Evolutionary conservation across 345 rosid genomes (phyloP).

Genomic region (Leavenworthia alabamica): DNA sequence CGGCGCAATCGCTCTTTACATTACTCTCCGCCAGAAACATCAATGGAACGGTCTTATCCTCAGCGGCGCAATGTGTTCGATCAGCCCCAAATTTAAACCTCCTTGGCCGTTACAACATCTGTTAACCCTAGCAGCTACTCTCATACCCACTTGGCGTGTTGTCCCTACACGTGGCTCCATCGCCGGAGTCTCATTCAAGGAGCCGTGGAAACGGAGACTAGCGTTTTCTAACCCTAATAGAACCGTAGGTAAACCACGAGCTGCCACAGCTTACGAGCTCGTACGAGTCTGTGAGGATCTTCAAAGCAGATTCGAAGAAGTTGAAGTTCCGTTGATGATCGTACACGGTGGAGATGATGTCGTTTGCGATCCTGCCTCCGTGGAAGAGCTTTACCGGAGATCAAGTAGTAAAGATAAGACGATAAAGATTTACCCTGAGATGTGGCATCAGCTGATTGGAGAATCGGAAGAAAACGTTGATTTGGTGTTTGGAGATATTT

Average conservation of each 20-base stretch:
- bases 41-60: constrained; percentile 76
- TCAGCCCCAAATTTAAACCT: constrained; percentile 81
- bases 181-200: constrained; percentile 65
- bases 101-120: constrained; percentile 91
- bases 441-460: constrained; percentile 93
- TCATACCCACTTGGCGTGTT: constrained; percentile 86
- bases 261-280: constrained; percentile 81
- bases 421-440: constrained; percentile 52
- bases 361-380: constrained; percentile 74
- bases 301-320: constrained; percentile 74
- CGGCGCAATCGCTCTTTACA: constrained; percentile 77
- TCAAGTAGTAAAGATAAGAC: constrained; percentile 68
- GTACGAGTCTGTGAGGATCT: constrained; percentile 64
- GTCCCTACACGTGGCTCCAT: constrained; percentile 77
- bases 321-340: constrained; percentile 65
- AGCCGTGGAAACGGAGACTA: constrained; percentile 68
- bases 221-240: constrained; percentile 65
- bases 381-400: constrained; percentile 58
- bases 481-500: constrained; percentile 57
- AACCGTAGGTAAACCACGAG: constrained; percentile 55
- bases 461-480: constrained; percentile 71
- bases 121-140: constrained; percentile 44
- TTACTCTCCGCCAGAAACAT: constrained; percentile 61
- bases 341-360: constrained; percentile 77
- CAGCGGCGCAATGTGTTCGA: constrained; percentile 94